phyloP scores from a whole-genome alignment of 2,329 filamentous ascomycete species.

The Rhynchosporium agropyri region DNA sequence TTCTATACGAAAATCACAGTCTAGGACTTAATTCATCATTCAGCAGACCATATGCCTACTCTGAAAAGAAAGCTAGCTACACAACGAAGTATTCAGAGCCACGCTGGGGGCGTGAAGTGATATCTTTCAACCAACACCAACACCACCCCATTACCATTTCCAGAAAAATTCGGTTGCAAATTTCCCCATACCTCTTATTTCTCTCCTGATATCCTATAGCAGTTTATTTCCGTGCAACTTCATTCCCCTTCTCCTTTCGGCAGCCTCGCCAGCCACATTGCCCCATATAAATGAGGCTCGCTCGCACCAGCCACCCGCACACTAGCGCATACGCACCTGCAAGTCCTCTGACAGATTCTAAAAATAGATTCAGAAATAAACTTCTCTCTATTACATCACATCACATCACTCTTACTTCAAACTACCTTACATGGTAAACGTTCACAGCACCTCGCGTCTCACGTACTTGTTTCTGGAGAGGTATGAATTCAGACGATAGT shows the following conservation, averaged over 20 bases:
- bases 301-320: slow-evolving; percentile 24
- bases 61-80: too few relatives aligned
- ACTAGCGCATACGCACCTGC: slow-evolving; percentile 11
- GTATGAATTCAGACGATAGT: too few relatives aligned
- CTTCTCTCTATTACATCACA: slow-evolving; percentile 3
- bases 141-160: too few relatives aligned
- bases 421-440: not conserved
- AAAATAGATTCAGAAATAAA: slow-evolving; percentile 14
- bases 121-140: too few relatives aligned
- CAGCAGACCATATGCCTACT: not conserved
- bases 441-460: too few relatives aligned
- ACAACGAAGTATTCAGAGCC: too few relatives aligned
- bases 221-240: not conserved
- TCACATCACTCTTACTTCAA: not conserved
- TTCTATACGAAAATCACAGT: not conserved
- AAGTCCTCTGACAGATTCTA: not conserved
- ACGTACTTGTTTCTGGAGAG: too few relatives aligned
- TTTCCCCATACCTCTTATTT: too few relatives aligned
- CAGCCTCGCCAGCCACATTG: slow-evolving; percentile 1
- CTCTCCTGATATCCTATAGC: not conserved
- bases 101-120: too few relatives aligned
- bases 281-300: slow-evolving; percentile 21
- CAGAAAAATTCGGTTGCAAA: too few relatives aligned
- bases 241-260: not conserved
- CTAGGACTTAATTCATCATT: not conserved